Base-by-base conservation (phyloP, 225 moss, liverwort and hornwort genomes). In the Polytrichum commune region DNA sequence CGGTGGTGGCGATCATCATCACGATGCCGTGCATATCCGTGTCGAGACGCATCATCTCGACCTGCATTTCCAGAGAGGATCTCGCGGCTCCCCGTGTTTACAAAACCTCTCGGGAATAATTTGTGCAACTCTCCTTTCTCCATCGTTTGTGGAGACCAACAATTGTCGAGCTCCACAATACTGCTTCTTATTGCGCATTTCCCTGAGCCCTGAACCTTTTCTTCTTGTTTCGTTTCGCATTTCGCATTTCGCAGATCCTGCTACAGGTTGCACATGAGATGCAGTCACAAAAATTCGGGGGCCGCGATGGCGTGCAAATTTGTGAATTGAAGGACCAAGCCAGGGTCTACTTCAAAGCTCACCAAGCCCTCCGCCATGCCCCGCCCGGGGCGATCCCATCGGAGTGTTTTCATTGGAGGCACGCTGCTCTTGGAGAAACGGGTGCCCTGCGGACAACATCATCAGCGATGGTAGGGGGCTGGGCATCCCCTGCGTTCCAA, bases 371-470 rank as follows among this genome's bases (percentile, higher is more conserved):
- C 68, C 68, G 22, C 53, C 53, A 16, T 83, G 83, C 57, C 83
- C 79, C 20, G 85, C 86, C 19, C 81, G 81, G 10, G 89, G 89
- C 22, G 89, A 90, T 32, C 89, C 89, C 24, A 90, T 73, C 27
- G 89, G 89, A 4, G 89, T 90, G 19, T 79, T 90, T 64, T 90
- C 81, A 66, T 90, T 90, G 69, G 89, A 90, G 65, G 89, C 89
- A 68, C 89, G 81, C 72, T 86, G 86, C 62, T 90, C 89, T 74
- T 90, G 89, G 6, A 85, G 32, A 67, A 77, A 90, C 5, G 70
- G 70, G 56, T 71, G 76, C 20, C 60, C 69, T 25, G 83, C 72
- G 13, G 83, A 83, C 7, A 90, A 82, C 86, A 90, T 90, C 72
- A 86, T 86, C 8, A 86, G 77, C 28, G 89, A 81, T 0, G 89